These are phyloP conservation scores for Debaryomyces robertsiae DNA, from an alignment of 1,139 yeast species.

Conservation along the genomic window DNA sequence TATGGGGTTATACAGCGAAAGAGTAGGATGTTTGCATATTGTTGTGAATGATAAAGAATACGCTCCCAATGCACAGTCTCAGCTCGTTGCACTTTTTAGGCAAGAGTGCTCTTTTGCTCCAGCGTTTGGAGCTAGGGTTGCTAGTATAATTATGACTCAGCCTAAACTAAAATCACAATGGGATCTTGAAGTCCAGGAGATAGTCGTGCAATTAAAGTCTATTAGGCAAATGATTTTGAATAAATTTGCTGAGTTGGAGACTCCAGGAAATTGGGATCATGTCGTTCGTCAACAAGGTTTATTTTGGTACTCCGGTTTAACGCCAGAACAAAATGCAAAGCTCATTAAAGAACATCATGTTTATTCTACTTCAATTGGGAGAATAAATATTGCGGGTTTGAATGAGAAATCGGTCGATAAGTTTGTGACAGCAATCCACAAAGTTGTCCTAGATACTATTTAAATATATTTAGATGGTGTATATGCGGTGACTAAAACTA, in stretches of 20 bases:
- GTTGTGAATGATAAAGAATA: slow-evolving; percentile 28
- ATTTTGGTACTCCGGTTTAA: slow-evolving; percentile 49
- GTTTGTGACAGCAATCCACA: slow-evolving; percentile 39
- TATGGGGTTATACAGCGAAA: slow-evolving; percentile 49
- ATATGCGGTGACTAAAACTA: slow-evolving; percentile 7
- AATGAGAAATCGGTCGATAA: slow-evolving; percentile 38
- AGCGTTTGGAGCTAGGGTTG: slow-evolving; percentile 48
- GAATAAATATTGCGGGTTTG: slow-evolving; percentile 50
- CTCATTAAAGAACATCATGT: slow-evolving; percentile 39
- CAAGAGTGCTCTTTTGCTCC: slow-evolving; percentile 49
- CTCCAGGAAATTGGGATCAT: slow-evolving; percentile 48
- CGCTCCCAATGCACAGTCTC: slow-evolving; percentile 26
- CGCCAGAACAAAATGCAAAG: slow-evolving; percentile 31
- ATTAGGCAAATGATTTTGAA: slow-evolving; percentile 31
- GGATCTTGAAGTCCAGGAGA: slow-evolving; percentile 35
- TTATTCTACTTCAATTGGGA: slow-evolving; percentile 39
- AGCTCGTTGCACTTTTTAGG: slow-evolving; percentile 36
- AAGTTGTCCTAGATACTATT: slow-evolving; percentile 33
- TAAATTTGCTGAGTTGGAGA: slow-evolving; percentile 32
- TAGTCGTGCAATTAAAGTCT: slow-evolving; percentile 32
- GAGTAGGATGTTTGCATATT: slow-evolving; percentile 46
- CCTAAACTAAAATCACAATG: slow-evolving; percentile 31
- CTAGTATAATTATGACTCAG: slow-evolving; percentile 29
- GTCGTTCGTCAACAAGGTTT: slow-evolving; percentile 42
- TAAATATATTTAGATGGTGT: slow-evolving; percentile 1